phyloP scores from a whole-genome alignment of 805 yeast species.

The Yamadazyma tumulicola region DNA sequence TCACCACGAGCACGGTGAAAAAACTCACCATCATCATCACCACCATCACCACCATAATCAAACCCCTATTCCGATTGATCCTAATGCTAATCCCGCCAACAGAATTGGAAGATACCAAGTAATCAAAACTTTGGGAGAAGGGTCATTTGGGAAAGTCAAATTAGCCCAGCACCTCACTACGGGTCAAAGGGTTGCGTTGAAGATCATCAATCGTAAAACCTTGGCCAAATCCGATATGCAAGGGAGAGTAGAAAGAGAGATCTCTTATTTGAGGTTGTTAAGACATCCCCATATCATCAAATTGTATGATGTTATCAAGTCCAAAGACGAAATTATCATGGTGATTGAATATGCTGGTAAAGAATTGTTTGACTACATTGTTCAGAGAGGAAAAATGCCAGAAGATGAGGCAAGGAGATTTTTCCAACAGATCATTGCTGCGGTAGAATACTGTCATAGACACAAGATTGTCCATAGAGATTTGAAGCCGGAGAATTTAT shows the following conservation, averaged over 20 bases:
- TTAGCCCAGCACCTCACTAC: constrained; percentile 86
- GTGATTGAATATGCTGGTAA: constrained; percentile 97
- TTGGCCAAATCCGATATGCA: constrained; percentile 96
- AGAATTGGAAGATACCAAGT: constrained; percentile 91
- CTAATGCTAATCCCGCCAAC: constrained; percentile 30
- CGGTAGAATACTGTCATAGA: constrained; percentile 93
- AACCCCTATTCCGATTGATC: constrained; percentile 15
- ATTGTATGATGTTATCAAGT: constrained; percentile 90
- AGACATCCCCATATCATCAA: constrained; percentile 97
- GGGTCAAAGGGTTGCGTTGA: constrained; percentile 88
- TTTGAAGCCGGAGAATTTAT: constrained; percentile 89
- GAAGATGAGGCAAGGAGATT: constrained; percentile 90
- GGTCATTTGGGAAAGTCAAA: constrained; percentile 95
- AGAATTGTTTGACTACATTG: constrained; percentile 92
- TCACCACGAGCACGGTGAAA: constrained; percentile 1
- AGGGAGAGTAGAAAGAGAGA: constrained; percentile 92
- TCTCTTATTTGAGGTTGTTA: constrained; percentile 78
- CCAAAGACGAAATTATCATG: constrained; percentile 94
- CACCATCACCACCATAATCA: constrained; percentile 8
- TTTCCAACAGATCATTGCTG: constrained; percentile 94
- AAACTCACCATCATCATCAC: constrained; percentile 8
- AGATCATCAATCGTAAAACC: constrained; percentile 88
- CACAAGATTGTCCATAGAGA: constrained; percentile 97
- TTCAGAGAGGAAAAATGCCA: constrained; percentile 88
- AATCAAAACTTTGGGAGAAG: constrained; percentile 90